Evolutionary conservation across 1,284 basidiomycete species (phyloP).

Genomic region (Rhizoctonia solani): DNA sequence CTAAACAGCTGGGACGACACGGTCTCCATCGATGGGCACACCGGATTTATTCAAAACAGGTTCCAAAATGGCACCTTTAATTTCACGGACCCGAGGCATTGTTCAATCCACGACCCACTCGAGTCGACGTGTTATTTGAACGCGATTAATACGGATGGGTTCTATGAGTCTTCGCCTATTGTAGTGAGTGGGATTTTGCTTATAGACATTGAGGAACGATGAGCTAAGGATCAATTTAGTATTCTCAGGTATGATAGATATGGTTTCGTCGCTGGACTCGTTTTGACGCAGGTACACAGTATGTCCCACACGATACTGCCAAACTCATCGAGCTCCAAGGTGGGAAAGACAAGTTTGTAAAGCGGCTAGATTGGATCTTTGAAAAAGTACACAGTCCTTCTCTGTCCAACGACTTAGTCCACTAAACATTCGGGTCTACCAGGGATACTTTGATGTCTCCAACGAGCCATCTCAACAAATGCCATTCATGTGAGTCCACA

Average conservation of each 20-base stretch:
- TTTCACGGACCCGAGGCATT: conserved; percentile 67
- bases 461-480: conserved; percentile 55
- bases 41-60: conserved; percentile 52
- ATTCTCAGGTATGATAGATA: conserved; percentile 51
- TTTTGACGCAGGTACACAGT: conserved; percentile 46
- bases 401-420: not conserved
- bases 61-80: conserved; percentile 64
- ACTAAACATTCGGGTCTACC: not conserved
- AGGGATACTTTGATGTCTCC: conserved; percentile 30
- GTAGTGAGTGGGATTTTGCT: conserved; percentile 53
- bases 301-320: conserved; percentile 58
- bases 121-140: conserved; percentile 64
- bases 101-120: conserved; percentile 62
- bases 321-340: conserved; percentile 31
- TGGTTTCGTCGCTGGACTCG: conserved; percentile 5
- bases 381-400: not conserved
- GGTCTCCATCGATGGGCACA: conserved; percentile 54
- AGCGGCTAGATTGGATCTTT: conserved; percentile 28
- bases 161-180: conserved; percentile 66
- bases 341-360: conserved; percentile 20
- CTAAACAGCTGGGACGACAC: conserved; percentile 62
- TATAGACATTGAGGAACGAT: not conserved
- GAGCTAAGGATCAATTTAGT: conserved; percentile 44
- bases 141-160: conserved; percentile 60
- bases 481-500: conserved; percentile 56